Percentiles rank a stretch among this genome's conserved stretches.
Evolutionary conservation across 2,329 filamentous ascomycete species (phyloP).

Genomic region (Drechslerella coelobrocha): DNA sequence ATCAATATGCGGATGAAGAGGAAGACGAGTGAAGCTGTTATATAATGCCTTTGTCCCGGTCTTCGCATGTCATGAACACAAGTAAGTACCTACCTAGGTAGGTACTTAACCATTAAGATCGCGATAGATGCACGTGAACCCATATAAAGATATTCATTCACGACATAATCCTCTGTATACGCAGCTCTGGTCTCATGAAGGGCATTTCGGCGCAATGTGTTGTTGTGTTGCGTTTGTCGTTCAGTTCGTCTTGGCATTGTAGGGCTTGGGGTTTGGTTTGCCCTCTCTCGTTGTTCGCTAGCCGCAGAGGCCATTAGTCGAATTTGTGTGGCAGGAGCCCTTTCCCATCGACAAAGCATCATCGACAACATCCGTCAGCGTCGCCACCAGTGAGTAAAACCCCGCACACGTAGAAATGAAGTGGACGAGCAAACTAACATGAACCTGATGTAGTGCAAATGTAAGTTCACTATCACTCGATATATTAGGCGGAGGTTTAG

Average conservation of each 20-base stretch:
- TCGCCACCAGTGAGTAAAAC: slow-evolving; percentile 54
- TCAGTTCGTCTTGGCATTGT: slow-evolving; percentile 14
- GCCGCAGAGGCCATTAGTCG: slow-evolving; percentile 30
- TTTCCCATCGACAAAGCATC: slow-evolving; percentile 53
- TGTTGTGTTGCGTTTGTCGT: slow-evolving; percentile 35
- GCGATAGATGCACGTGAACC: no score
- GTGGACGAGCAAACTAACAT: slow-evolving; percentile 61
- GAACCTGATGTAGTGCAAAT: slow-evolving; percentile 76
- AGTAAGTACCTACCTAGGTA: no score
- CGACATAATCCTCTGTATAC: background rate
- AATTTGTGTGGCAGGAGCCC: slow-evolving; percentile 35
- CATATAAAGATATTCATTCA: no score
- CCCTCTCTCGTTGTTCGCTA: slow-evolving; percentile 43
- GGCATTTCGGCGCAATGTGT: slow-evolving; percentile 15
- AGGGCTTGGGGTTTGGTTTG: slow-evolving; percentile 48
- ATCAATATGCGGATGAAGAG: slow-evolving; percentile 6
- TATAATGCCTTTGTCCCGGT: background rate
- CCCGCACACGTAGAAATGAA: slow-evolving; percentile 4
- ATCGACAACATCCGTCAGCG: slow-evolving; percentile 42
- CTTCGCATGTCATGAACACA: no score
- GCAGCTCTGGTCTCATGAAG: background rate
- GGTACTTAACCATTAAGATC: no score
- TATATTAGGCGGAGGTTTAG: slow-evolving; percentile 9
- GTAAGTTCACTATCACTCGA: slow-evolving; percentile 65
- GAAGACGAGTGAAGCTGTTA: background rate